These are phyloP conservation scores for Amanita phalloides DNA, from an alignment of 768 basidiomycete genomes.

Conservation along the genomic window DNA sequence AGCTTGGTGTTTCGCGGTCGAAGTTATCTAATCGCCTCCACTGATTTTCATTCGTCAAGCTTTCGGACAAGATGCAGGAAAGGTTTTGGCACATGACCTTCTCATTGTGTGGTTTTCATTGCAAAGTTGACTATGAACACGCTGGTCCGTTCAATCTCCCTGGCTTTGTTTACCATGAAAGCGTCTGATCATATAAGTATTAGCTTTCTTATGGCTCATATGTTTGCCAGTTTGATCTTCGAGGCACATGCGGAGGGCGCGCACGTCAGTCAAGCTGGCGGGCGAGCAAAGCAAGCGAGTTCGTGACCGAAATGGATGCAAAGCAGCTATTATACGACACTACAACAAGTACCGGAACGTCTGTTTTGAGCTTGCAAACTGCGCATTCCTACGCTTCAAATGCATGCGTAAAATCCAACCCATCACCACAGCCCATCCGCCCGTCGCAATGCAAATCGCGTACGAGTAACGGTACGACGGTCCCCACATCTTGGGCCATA, in stretches of 20 bases:
- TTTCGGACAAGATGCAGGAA: constrained; percentile 63
- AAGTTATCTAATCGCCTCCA: neutral
- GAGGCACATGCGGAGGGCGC: constrained; percentile 29
- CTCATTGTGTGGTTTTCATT: constrained; percentile 55
- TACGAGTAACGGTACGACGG: constrained; percentile 60
- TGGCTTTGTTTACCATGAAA: constrained; percentile 19
- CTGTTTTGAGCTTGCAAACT: constrained; percentile 22
- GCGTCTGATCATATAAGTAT: neutral
- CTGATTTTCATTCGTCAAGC: constrained; percentile 22
- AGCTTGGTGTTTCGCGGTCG: neutral
- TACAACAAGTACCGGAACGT: constrained; percentile 44
- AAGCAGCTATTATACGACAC: constrained; percentile 3
- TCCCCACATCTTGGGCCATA: constrained; percentile 59
- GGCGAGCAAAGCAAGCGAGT: constrained; percentile 60
- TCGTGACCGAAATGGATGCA: neutral
- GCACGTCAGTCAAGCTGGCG: constrained; percentile 71
- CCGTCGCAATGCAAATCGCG: constrained; percentile 60
- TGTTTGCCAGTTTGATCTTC: constrained; percentile 47
- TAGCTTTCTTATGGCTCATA: constrained; percentile 72
- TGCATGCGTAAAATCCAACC: constrained; percentile 32
- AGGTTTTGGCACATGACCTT: constrained; percentile 56
- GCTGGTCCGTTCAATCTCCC: constrained; percentile 50
- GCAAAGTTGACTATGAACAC: constrained; percentile 54
- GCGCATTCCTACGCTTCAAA: constrained; percentile 27
- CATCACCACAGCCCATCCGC: constrained; percentile 40